Conservation (phyloP, 306 rosid genomes). For the Citrullus colocynthis region DNA sequence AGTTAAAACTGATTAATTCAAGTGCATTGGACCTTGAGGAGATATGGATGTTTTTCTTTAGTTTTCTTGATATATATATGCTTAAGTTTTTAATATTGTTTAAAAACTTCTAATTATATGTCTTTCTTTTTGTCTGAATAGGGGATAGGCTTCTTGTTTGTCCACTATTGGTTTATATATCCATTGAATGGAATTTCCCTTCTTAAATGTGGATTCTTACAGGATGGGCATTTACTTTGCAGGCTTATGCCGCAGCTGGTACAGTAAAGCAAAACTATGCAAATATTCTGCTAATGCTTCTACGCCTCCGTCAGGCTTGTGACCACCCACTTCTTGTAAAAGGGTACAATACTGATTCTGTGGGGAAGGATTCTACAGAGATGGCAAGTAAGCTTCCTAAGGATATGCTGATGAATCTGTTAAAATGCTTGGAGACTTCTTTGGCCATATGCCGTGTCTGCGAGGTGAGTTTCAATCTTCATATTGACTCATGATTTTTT, state of each 20-base stretch:
- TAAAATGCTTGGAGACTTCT: constrained; percentile 50
- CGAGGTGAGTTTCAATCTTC: constrained; percentile 42
- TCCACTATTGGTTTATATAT: not conserved
- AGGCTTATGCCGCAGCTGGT: constrained; percentile 99
- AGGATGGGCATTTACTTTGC: constrained; percentile 20
- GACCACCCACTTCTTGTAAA: constrained; percentile 91
- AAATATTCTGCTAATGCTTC: constrained; percentile 87
- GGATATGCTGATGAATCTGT: constrained; percentile 52
- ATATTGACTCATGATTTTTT: not conserved
- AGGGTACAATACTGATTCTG: constrained; percentile 47
- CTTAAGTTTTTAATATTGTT: not conserved
- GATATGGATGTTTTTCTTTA: not conserved
- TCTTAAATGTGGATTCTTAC: not conserved
- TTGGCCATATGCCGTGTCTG: constrained; percentile 60
- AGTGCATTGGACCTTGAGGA: not conserved
- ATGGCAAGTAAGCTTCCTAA: constrained; percentile 67
- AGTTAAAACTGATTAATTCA: not conserved
- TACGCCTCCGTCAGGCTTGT: constrained; percentile 98
- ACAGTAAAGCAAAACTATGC: constrained; percentile 96
- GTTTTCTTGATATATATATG: not conserved
- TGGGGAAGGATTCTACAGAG: constrained; percentile 55
- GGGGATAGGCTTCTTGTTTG: not conserved
- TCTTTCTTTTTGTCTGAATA: no score
- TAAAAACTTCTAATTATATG: not conserved
- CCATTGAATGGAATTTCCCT: not conserved